Base-by-base conservation (phyloP, 805 yeast species). In the Pichia nanzhaoensis region DNA sequence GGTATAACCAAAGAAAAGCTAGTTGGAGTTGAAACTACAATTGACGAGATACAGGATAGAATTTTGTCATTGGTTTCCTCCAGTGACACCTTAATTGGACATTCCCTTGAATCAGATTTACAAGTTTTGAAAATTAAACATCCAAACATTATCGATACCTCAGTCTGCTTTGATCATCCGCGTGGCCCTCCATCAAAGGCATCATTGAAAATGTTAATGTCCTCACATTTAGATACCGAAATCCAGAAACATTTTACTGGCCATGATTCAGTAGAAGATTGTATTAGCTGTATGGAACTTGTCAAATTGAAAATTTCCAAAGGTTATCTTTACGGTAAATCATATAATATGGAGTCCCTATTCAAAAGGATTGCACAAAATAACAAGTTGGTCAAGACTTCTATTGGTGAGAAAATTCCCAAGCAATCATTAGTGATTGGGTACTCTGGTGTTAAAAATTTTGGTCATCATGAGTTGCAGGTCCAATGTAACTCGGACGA, bases 261-360 rank as follows among this genome's bases (percentile, higher is more conserved):
- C 1, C 98, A 91, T 63, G 84, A 90, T 43, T 84, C 98, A 0
- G 72, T 83, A 4, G 96, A 87, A 58, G 99, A 91, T 59, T 84
- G 95, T 12, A 61, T 61, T 24, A 80, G 95, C 1, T 86, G 96
- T 58, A 68, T 90, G 56, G 88, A 86, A 42, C 71, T 91, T 41
- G 76, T 85, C 1, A 80, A 84, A 53, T 54, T 79, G 52, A 89
- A 90, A 57, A 62, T 89, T 13, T 62, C 69, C 4, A 78, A 81
- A 45, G 97, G 96, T 1, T 58, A 64, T 5, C 64, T 70, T 2
- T 84, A 74, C 61, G 98, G 98, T 0, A 65, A 66, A 45, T 66
- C 66, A 4, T 52, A 68, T 9, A 63, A 65, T 41, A 71, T 72
- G 2, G 70, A 68, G 39, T 65, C 70, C 18, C 56, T 77, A 4